These are phyloP conservation scores for Groenewaldozyma tartarivorans DNA, from an alignment of 805 yeast genomes.

Conservation along the genomic window DNA sequence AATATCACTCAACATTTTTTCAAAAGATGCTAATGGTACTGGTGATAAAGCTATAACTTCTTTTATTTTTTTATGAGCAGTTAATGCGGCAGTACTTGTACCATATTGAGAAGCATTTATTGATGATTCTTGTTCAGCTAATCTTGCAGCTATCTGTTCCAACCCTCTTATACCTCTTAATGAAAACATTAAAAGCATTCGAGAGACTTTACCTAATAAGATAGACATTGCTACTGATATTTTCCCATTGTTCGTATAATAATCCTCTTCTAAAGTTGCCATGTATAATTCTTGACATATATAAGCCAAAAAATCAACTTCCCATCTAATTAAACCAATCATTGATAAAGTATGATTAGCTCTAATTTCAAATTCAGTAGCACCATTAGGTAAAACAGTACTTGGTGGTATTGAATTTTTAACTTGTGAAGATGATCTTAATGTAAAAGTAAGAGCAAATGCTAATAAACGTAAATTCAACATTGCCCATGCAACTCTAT, in stretches of 20 bases:
- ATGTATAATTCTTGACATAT: slow-evolving; percentile 55
- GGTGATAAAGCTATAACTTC: slow-evolving; percentile 22
- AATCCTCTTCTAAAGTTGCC: slow-evolving; percentile 15
- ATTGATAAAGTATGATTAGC: slow-evolving; percentile 23
- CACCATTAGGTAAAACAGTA: slow-evolving; percentile 28
- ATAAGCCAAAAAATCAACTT: slow-evolving; percentile 65
- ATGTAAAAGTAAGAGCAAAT: slow-evolving; percentile 61
- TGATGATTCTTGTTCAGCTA: slow-evolving; percentile 16
- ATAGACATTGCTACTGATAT: slow-evolving; percentile 24
- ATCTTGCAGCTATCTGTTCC: slow-evolving; percentile 21
- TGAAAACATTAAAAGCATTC: slow-evolving; percentile 28
- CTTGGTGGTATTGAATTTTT: slow-evolving; percentile 38
- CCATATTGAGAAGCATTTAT: slow-evolving; percentile 12
- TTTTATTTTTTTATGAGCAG: slow-evolving; percentile 21
- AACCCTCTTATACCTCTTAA: slow-evolving; percentile 31
- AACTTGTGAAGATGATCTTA: slow-evolving; percentile 36
- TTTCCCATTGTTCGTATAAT: slow-evolving; percentile 2
- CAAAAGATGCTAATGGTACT: slow-evolving; percentile 24
- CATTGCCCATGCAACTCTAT: slow-evolving; percentile 49
- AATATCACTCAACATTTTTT: slow-evolving; percentile 29
- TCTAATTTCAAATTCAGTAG: slow-evolving; percentile 22
- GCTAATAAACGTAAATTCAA: slow-evolving; percentile 63
- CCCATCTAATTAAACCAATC: slow-evolving; percentile 81
- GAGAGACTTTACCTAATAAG: slow-evolving; percentile 27
- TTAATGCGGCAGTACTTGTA: slow-evolving; percentile 18